Evolutionary conservation across 768 basidiomycete species (phyloP), one percentile per base, ranked within the genome.

Genomic region (Mycena indigotica): DNA sequence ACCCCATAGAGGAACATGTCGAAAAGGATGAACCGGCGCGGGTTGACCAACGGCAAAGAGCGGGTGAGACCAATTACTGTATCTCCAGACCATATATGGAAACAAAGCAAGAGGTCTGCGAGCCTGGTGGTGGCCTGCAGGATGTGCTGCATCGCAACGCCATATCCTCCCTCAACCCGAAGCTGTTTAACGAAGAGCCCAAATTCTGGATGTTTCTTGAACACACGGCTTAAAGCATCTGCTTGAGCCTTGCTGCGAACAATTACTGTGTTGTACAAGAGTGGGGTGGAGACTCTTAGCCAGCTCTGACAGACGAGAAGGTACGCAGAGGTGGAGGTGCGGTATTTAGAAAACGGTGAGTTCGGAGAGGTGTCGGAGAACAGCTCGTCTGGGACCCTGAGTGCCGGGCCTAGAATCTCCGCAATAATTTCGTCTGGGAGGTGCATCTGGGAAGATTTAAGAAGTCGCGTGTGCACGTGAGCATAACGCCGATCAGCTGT

Each of bases 351-450:
- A 10, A 56, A 61, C 2, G 60, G 55, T 2, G 52, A 53, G 4
- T 25, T 46, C 3, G 13, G 5, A 1, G 55, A 53, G 3, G 55
- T 50, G n/a, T 56, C 52, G 0, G 48, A 52, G 21, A 61, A 61
- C 21, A 21, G 39, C 2, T 54, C 46, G 28, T 61, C 60, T 17
- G 52, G 32, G 12, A 57, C 55, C 25, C 51, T 61, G 23, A 61
- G 49, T 6, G 55, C 60, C 5, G 60, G 60, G n/a, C 52, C 49
- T 4, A 61, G 52, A 19, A 61, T 61, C 29, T 61, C 60, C 1
- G 60, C 56, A 2, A 61, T 23, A 13, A 61, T 57, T 35, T 61
- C 56, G 53, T 61, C 56, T 0, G 60, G 60, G 21, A 61, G 52
- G 41, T 45, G 28, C 21, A 35, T 48, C 23, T n/a, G 10, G 35